Conservation (phyloP, 2,329 filamentous ascomycete genomes). For the Cryphonectria carpinicola region DNA sequence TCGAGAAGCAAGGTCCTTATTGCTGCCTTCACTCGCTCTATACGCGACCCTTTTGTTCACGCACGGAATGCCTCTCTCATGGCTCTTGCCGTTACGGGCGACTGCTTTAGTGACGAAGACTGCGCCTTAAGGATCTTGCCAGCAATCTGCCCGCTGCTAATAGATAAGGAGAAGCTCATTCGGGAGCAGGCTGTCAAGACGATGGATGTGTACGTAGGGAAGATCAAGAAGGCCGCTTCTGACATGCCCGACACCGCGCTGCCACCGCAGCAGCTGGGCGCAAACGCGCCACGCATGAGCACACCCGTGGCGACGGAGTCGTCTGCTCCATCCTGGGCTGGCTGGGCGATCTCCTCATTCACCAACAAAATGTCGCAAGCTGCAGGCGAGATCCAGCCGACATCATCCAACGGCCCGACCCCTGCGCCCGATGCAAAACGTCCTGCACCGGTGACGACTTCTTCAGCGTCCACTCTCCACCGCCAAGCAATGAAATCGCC, state of each 20-base stretch:
- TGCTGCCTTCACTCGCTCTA: conserved; percentile 86
- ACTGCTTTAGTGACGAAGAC: conserved; percentile 88
- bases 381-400: conserved; percentile 80
- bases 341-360: conserved; percentile 98
- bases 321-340: conserved; percentile 76
- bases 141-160: conserved; percentile 77
- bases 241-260: conserved; percentile 80
- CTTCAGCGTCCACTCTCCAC: conserved; percentile 63
- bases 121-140: conserved; percentile 84
- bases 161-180: conserved; percentile 95
- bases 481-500: conserved; percentile 62
- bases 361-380: conserved; percentile 89
- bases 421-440: conserved; percentile 43
- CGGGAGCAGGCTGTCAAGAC: conserved; percentile 91
- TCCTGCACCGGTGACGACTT: conserved; percentile 41
- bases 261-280: conserved; percentile 61
- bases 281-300: conserved; percentile 71
- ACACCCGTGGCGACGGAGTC: conserved; percentile 68
- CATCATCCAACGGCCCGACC: conserved; percentile 48
- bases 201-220: conserved; percentile 81
- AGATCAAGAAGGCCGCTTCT: conserved; percentile 76
- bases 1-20: conserved; percentile 88
- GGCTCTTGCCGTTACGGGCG: conserved; percentile 81
- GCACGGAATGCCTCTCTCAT: conserved; percentile 87
- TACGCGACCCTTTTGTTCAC: conserved; percentile 93